phyloP scores from a whole-genome alignment of 2,329 filamentous ascomycete genomes.

The Aureobasidium sp. region DNA sequence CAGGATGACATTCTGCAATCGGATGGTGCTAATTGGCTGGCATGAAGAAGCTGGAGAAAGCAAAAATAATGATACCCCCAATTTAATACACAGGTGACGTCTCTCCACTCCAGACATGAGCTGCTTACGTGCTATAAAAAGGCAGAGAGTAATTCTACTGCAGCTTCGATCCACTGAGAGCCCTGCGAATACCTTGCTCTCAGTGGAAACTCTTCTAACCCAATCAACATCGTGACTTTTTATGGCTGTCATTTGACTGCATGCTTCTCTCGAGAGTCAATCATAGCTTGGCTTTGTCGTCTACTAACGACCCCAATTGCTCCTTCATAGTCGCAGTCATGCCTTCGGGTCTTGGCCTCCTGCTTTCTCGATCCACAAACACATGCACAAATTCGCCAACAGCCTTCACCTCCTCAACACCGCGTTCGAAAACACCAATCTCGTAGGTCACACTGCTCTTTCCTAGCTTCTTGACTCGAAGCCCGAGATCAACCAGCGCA shows the following conservation, averaged over 20 bases:
- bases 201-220: not conserved
- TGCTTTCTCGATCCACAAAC: conserved; percentile 68
- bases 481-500: conserved; percentile 66
- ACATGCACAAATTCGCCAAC: conserved; percentile 84
- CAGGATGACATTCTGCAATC: not conserved
- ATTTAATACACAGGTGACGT: not conserved
- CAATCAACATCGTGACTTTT: not conserved
- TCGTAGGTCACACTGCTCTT: conserved; percentile 86
- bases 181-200: not conserved
- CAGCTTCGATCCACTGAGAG: not conserved
- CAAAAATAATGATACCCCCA: conserved; percentile 2
- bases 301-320: conserved; percentile 28
- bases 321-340: conserved; percentile 52
- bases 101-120: not conserved
- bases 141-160: not conserved
- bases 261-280: not conserved
- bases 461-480: conserved; percentile 77
- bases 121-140: not conserved
- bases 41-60: not conserved
- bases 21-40: not conserved
- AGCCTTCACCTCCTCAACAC: conserved; percentile 64
- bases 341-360: conserved; percentile 56
- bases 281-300: conserved; percentile 14
- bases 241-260: not conserved
- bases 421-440: conserved; percentile 73